Conservation (phyloP, 352 stramenopile genomes). For the Globisporangium paroecandrum region DNA sequence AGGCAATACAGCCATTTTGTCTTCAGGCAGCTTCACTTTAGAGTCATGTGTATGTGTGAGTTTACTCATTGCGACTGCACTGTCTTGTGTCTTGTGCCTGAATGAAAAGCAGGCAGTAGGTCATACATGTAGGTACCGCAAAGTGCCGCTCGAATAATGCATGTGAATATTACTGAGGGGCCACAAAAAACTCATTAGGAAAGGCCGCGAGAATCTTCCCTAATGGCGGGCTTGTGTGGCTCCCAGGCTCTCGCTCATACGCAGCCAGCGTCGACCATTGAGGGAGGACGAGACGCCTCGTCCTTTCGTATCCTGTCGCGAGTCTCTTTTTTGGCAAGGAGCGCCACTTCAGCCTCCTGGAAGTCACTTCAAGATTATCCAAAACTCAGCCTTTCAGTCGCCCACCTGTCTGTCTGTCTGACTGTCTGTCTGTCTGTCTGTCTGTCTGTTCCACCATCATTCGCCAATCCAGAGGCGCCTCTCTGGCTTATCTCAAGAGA, state of each 20-base stretch:
- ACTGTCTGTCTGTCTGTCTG: neutral
- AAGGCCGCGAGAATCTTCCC: neutral
- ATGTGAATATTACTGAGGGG: neutral
- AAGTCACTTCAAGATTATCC: neutral
- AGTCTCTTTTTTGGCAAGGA: neutral
- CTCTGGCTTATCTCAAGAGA: neutral
- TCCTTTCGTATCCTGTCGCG: slow-evolving; percentile 14
- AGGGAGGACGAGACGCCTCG: neutral
- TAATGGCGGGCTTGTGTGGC: neutral
- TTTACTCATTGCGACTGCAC: neutral
- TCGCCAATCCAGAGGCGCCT: neutral
- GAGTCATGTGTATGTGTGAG: no score
- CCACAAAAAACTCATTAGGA: neutral
- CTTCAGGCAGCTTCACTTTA: no score
- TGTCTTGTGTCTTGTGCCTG: neutral
- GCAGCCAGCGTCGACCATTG: neutral
- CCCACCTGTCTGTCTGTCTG: no score
- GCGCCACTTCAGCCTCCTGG: neutral
- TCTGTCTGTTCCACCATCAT: neutral
- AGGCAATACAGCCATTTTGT: no score
- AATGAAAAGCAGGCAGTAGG: neutral
- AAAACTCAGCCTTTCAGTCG: neutral
- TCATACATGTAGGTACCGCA: neutral
- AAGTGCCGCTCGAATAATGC: neutral
- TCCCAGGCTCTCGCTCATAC: no score